Percentiles rank a stretch among this genome's conserved stretches.
Evolutionary conservation across 345 rosid genomes (phyloP).

Genomic region (Syzygium jambos): DNA sequence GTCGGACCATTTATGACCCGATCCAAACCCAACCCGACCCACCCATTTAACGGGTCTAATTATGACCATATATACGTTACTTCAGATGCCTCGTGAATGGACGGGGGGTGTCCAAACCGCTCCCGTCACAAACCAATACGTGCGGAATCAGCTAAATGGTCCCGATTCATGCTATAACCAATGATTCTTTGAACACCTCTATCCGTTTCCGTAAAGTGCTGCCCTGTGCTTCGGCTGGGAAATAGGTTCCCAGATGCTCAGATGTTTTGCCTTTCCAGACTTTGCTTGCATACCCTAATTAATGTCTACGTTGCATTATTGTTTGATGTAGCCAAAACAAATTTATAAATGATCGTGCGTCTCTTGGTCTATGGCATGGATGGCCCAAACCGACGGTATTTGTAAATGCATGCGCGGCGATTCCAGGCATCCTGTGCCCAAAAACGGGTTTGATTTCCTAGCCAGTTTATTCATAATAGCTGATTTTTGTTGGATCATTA

Average conservation of each 20-base stretch:
- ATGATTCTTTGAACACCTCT: conserved; percentile 11
- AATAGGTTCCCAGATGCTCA: not conserved
- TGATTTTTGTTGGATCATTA: not conserved
- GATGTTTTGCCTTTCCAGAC: not conserved
- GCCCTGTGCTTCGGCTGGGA: not conserved
- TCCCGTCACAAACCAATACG: conserved; percentile 54
- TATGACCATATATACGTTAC: conserved; percentile 52
- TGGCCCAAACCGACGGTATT: too few species aligned
- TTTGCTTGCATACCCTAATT: too few species aligned
- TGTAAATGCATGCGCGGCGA: not conserved
- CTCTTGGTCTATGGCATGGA: too few species aligned
- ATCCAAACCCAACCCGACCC: too few species aligned
- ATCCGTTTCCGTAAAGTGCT: not conserved
- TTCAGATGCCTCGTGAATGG: conserved; percentile 78
- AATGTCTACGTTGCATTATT: too few species aligned
- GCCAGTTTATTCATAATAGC: not conserved
- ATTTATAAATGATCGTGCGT: too few species aligned
- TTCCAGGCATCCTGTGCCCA: not conserved
- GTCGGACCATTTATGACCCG: too few species aligned
- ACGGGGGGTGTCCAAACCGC: conserved; percentile 72
- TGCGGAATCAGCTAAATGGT: conserved; percentile 48
- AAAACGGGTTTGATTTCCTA: fast-evolving
- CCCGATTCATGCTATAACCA: conserved; percentile 78
- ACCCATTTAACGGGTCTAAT: too few species aligned
- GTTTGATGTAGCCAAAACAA: fast-evolving